These are phyloP conservation scores for Trametes maxima DNA, from an alignment of 768 basidiomycete species.

Conservation along the genomic window DNA sequence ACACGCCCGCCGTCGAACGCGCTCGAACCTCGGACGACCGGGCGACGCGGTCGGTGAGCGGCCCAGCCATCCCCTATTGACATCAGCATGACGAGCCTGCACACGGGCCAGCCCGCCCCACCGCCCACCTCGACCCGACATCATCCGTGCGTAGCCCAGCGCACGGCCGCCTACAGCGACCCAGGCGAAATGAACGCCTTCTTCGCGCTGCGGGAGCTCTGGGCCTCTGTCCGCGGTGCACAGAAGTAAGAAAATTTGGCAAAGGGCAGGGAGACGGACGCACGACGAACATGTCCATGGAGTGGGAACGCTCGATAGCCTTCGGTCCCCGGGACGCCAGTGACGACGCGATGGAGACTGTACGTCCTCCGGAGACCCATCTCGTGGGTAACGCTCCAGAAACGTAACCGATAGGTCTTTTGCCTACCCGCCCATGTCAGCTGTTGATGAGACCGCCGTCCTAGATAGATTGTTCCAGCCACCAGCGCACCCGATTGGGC, in stretches of 20 bases:
- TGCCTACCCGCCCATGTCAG: constrained; percentile 3
- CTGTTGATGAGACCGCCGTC: constrained; percentile 17
- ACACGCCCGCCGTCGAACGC: constrained; percentile 12
- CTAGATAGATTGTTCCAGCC: constrained; percentile 3
- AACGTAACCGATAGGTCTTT: constrained; percentile 12
- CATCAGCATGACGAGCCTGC: constrained; percentile 11
- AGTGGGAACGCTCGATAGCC: constrained; percentile 12
- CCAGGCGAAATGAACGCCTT: constrained; percentile 4
- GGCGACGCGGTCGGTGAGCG: neutral
- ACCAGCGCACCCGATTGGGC: constrained; percentile 17
- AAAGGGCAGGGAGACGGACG: constrained; percentile 1
- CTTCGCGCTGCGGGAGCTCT: constrained; percentile 7
- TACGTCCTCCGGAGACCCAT: neutral
- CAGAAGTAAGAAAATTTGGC: neutral
- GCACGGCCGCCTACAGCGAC: neutral
- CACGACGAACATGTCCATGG: constrained; percentile 9
- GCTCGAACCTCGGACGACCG: constrained; percentile 5
- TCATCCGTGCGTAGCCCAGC: constrained; percentile 6
- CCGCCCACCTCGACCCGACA: neutral
- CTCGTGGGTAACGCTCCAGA: neutral
- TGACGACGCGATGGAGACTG: constrained; percentile 8
- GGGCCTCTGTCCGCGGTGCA: neutral
- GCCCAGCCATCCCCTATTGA: constrained; percentile 15
- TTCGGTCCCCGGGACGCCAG: constrained; percentile 4
- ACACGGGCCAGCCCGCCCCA: constrained; percentile 3